Evolutionary conservation across 2,329 filamentous ascomycete genomes (phyloP), one percentile per base, ranked within the genome.

Genomic region (Verticillium zaregamsianum): DNA sequence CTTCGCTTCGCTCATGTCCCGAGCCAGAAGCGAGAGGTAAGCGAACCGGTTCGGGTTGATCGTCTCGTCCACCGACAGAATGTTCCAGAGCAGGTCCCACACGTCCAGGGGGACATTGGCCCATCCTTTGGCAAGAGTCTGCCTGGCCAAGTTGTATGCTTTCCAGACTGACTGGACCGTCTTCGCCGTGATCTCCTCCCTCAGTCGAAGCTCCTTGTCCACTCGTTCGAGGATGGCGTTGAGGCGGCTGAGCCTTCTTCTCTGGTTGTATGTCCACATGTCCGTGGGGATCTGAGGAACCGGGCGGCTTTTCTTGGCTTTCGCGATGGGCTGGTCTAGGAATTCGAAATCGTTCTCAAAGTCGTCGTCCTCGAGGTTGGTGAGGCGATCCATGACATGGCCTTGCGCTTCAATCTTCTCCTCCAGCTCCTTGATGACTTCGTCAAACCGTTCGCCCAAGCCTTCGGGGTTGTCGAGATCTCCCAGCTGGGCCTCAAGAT

Each of bases 41-140:
- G 80, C 75, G 70, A 90, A 81, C 33, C 86, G 83, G 65, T 86
- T 79, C 55, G 82, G 72, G 70, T 86, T 82, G 37, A 77, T 64
- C 11, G 75, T 71, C 52, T 84, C 79, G 8, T 82, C 77, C 55
- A 80, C 79, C 1, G 86, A 84, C 54, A 89, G 77, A 2, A 85
- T 73, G 33, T 81, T 77, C 90, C 90, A 94, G 9, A 94, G 72
- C 2, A 86, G 71, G n/a, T 83, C 75, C 85, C 90, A 90, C 5
- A 85, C 80, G 17, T 83, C 79, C 11, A 78, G 69, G 0, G 89
- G 84, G n/a, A 93, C 80, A 33, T 80, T 79, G 39, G 79, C 72
- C 74, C 86, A 82, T 11, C 76, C 71, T 23, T 74, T 74, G 1
- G 78, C 73, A 52, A 87, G 73, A 7, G 73, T 70, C 15, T 73